Base-by-base conservation (phyloP, 345 rosid genomes). In the Erysimum cheiranthoides region DNA sequence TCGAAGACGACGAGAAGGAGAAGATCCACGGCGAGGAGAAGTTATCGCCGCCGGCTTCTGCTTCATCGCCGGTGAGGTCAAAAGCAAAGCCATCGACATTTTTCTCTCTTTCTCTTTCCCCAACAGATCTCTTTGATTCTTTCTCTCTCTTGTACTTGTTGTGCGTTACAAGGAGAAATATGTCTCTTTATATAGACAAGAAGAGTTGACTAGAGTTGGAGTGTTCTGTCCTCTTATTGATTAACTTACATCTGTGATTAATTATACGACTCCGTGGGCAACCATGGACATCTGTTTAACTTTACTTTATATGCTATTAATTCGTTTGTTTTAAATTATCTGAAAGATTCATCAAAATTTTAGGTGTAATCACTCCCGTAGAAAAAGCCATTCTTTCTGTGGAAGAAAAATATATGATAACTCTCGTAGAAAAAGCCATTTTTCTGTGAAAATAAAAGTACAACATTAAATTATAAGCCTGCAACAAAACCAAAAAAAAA, bases 141-240 rank as follows among this genome's bases (percentile, higher is more conserved):
- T 10, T 63, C n/a, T 69, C 61, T 66, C 31, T 56, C 21, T 45
- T 10, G 60, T 47, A 53, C 45, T 57, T 71, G 56, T 49, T 71
- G 57, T 25, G 80, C 71, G 71, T 77, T 70, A 77, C 75, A 62
- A 63, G 36, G 27, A 45, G 66, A 52, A 63, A 76, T 76, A 52
- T 46, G 0, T 76, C 42, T 76, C 8, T 73, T 5, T 77, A 71
- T 77, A 49, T 71, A 65, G 16, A 77, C 31, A 65, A 31, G 27
- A 57, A 71, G 47, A 71, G 68, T 70, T 77, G 80, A 63, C 71
- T 46, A 28, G 71, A 70, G 61, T 46, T 77, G 45, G 76, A 35
- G 75, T 61, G 63, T 51, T 68, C 8, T 36, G 60, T 66, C 49
- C 49, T 70, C 66, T 12, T 27, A 16, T 46, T 70, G 10, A 70